A percentile compares a stretch with the other conserved stretches of the same genome.
Evolutionary conservation across 306 rosid genomes (phyloP).

Genomic region (Parietaria judaica): DNA sequence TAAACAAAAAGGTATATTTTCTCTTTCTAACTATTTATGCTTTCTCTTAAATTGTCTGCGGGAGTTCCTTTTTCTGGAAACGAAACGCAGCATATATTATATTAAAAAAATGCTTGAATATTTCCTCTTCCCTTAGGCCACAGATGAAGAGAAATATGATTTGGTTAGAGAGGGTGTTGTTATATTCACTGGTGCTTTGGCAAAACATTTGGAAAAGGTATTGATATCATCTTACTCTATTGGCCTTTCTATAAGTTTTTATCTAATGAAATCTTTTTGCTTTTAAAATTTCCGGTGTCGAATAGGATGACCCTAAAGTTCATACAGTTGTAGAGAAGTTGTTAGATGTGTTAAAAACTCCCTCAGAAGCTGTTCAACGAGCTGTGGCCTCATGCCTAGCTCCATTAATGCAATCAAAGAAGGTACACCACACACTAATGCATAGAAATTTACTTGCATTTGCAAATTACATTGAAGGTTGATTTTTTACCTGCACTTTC

Average conservation of each 20-base stretch:
- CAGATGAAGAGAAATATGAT: conserved; percentile 90
- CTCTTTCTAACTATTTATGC: conserved; percentile 2
- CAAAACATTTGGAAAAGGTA: conserved; percentile 92
- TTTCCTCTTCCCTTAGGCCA: conserved; percentile 42
- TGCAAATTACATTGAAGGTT: conserved; percentile 12
- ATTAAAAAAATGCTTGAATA: background rate
- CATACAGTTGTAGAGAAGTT: conserved; percentile 85
- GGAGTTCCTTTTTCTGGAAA: background rate
- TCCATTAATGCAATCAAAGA: conserved; percentile 89
- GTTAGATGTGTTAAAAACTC: conserved; percentile 91
- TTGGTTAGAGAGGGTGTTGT: conserved; percentile 99
- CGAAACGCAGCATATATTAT: background rate
- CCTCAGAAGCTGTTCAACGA: conserved; percentile 98
- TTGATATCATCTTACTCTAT: conserved; percentile 5
- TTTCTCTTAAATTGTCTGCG: background rate
- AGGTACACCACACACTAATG: conserved; percentile 32
- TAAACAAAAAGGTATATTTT: conserved; percentile 67
- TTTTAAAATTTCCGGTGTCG: conserved; percentile 14
- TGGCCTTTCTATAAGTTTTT: conserved; percentile 1
- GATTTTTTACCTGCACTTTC: background rate
- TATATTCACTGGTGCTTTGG: conserved; percentile 93
- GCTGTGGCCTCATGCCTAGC: conserved; percentile 90
- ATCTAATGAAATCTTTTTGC: conserved; percentile 1
- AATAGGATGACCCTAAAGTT: conserved; percentile 92
- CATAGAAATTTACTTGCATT: conserved; percentile 9